Base-by-base conservation (phyloP, 2,329 filamentous ascomycete genomes). In the Daldinia eschscholtzii region DNA sequence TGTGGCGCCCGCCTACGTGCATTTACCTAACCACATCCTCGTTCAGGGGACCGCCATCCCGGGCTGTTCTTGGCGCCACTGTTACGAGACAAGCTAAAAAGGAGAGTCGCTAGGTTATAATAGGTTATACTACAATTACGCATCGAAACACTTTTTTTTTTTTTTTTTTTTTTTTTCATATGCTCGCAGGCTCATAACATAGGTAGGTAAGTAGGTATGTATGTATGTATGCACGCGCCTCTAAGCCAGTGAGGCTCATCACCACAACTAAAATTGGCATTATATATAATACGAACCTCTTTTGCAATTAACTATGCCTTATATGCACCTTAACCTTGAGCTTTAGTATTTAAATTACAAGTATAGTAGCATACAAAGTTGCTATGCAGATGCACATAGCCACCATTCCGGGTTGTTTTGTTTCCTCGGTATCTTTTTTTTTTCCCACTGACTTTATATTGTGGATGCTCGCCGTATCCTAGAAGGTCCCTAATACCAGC, bases 61-160 rank as follows among this genome's bases (percentile, higher is more conserved):
- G 26, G 46, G 28, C 15, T 66, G 30, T 61, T 56, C 65, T 68
- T 69, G 68, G 65, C 60, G 42, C 20, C 48, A 46, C 57, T 33
- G 46, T 68, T 69, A 64, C 57, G 52, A 65, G 64, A 52, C 61
- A 48, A 5, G 13, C 20, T 23, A 44, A 57, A 55, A 55, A 39
- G 52, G 52, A 26, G 52, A 39, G 33, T 13, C 3, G 28, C 52
- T 20, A 15, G 52, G 28, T 55, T 33, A 33, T 6, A 6, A 35
- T 55, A 35, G 9, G 3, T 37, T 12, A 55, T 15, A 35, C 1
- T 13, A n/a, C 10, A 50, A 6, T 6, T 33, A 15, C 46, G 9
- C 7, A 50, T 42, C 28, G 30, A 10, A 15, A 30, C 30, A 1
- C 18, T 13, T 37, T n/a, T 53, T 53, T n/a, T 30, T 30, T 30